phyloP scores from a whole-genome alignment of 352 stramenopile species.

The Saprolegnia diclina region DNA sequence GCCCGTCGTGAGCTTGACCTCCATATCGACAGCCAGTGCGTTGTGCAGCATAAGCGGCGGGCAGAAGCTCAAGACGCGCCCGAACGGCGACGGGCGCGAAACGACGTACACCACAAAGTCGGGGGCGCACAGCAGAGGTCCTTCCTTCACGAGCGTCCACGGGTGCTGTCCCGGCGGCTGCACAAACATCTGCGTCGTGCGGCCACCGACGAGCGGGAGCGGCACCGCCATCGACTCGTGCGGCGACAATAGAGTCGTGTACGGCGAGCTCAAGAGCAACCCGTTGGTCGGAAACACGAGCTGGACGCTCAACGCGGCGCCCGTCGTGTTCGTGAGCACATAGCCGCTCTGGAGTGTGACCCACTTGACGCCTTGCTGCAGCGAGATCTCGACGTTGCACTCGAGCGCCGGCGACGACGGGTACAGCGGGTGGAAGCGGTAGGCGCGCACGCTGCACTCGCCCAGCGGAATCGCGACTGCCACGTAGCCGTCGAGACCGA shows the following conservation, averaged over 20 bases:
- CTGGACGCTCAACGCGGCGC: constrained; percentile 78
- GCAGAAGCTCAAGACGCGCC: constrained; percentile 16
- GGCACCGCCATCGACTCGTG: constrained; percentile 13
- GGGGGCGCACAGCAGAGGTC: neutral
- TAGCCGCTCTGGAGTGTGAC: constrained; percentile 80
- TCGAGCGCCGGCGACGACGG: constrained; percentile 32
- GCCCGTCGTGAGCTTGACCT: constrained; percentile 3
- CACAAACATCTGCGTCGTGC: constrained; percentile 18
- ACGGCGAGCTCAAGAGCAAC: constrained; percentile 7
- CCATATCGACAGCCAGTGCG: constrained; percentile 14
- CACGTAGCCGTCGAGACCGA: constrained; percentile 6
- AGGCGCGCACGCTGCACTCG: neutral
- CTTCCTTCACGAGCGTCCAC: constrained; percentile 21
- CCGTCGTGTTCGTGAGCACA: constrained; percentile 77
- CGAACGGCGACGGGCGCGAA: neutral
- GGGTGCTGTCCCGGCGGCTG: neutral
- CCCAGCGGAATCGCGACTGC: constrained; percentile 7
- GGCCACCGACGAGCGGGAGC: constrained; percentile 14
- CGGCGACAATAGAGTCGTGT: neutral
- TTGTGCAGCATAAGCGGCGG: constrained; percentile 25
- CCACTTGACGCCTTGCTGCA: constrained; percentile 83
- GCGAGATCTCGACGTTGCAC: constrained; percentile 78
- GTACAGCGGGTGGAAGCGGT: constrained; percentile 16
- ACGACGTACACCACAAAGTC: constrained; percentile 15
- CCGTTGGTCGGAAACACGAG: constrained; percentile 39